phyloP scores from a whole-genome alignment of 1,284 basidiomycete genomes.

The Cutaneotrichosporon cavernicola region DNA sequence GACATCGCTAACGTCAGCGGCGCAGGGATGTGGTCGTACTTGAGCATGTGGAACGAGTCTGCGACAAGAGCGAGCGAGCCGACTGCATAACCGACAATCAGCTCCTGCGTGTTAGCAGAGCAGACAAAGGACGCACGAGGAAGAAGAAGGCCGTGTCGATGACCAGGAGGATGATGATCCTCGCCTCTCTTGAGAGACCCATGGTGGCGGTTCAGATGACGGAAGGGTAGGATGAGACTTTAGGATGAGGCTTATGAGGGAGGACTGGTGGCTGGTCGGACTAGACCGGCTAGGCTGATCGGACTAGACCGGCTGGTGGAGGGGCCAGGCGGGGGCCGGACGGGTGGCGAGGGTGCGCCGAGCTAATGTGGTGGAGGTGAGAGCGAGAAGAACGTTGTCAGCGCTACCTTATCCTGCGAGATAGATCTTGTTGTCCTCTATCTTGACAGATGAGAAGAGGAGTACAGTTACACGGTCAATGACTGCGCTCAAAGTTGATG shows the following conservation, averaged over 20 bases:
- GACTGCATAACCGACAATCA: slow-evolving; percentile 76
- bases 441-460: too few relatives aligned
- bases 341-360: not conserved
- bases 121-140: slow-evolving; percentile 62
- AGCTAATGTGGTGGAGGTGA: not conserved
- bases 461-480: too few relatives aligned
- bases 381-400: not conserved
- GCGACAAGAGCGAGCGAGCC: slow-evolving; percentile 93
- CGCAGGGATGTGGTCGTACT: slow-evolving; percentile 88
- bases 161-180: slow-evolving; percentile 74
- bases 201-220: slow-evolving; percentile 45
- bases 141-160: slow-evolving; percentile 92
- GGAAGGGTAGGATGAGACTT: not conserved
- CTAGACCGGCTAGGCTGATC: not conserved
- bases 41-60: slow-evolving; percentile 98
- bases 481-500: too few relatives aligned
- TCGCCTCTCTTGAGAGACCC: slow-evolving; percentile 67
- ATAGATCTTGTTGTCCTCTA: not conserved
- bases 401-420: too few relatives aligned
- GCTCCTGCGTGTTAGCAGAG: slow-evolving; percentile 30
- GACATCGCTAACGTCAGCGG: slow-evolving; percentile 72
- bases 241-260: not conserved
- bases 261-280: not conserved
- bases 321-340: not conserved
- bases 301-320: not conserved